Base-by-base conservation (phyloP, 2,329 filamentous ascomycete species). In the Coleophoma crateriformis region DNA sequence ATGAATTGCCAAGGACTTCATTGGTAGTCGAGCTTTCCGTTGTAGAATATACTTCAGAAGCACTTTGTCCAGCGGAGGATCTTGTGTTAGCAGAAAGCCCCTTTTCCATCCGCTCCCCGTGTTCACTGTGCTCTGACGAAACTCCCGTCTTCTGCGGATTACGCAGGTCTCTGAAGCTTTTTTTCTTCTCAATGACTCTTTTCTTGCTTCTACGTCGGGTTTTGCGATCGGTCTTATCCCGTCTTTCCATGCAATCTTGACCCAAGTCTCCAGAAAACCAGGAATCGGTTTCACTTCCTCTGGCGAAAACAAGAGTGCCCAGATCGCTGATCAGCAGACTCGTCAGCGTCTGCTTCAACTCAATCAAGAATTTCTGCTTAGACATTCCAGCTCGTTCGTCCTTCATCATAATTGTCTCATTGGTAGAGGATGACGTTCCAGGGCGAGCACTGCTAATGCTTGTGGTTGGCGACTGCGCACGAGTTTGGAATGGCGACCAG, bases 251-350 rank as follows among this genome's bases (percentile, higher is more conserved):
- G 61, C 80, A 83, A 54, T 83, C 72, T 57, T 84, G 78, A 3
- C 81, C 79, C 8, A 90, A 66, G 12, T 79, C 79, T 46, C 78
- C 74, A 58, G 50, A 52, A 38, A 96, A 91, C 85, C 91, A 95
- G 2, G 75, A 74, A 65, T 96, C 92, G 1, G 91, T 96, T 70
- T 96, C 91, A 34, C 89, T 95, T 3, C 91, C 92, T 34, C 81
- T 74, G 37, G 84, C 79, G 47, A 95, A 94, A 1, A 96, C 85
- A 32, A 89, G 80, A 38, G 85, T 90, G 6, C 91, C 90, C 4
- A 97, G 75, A 64, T 99, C 94, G 45, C 92, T 97, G 22, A 97
- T 71, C 2, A 97, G 71, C 15, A 99, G 74, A 55, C 90, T 91
- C 2, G 86, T 92, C 37, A 97, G 71, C 0, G 84, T 87, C 63